A percentile compares a stretch with the other conserved stretches of the same genome.
Evolutionary conservation across 176 grass and related monocot species (phyloP).

Genomic region (Carex kokanica): DNA sequence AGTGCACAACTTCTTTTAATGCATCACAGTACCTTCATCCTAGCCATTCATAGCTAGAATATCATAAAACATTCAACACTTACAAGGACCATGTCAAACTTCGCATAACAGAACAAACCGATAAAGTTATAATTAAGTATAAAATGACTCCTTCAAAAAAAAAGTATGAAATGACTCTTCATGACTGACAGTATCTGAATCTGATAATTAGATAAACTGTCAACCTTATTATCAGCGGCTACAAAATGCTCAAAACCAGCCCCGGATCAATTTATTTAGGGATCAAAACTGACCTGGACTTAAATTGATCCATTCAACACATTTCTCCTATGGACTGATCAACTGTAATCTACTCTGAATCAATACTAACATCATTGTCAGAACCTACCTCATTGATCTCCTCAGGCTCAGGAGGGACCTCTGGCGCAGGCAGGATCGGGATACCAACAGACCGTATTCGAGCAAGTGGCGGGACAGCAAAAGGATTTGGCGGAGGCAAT

Average conservation of each 20-base stretch:
- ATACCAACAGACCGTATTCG: not conserved
- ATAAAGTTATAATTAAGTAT: not conserved
- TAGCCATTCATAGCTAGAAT: not conserved
- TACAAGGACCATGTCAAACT: not conserved
- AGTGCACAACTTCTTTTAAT: not conserved
- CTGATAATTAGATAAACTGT: not conserved
- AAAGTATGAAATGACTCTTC: not conserved
- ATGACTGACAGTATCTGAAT: not conserved
- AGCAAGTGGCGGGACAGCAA: slow-evolving; percentile 11
- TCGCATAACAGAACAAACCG: not conserved
- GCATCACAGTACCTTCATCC: not conserved
- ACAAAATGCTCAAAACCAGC: not conserved
- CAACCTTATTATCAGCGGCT: not conserved
- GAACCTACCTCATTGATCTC: slow-evolving; percentile 32
- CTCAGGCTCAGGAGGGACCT: slow-evolving; percentile 1
- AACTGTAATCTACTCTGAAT: not conserved
- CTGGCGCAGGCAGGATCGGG: not conserved
- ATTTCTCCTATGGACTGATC: not conserved
- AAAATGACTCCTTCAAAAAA: not conserved
- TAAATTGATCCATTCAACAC: not conserved
- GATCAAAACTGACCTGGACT: not conserved
- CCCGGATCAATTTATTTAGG: not conserved
- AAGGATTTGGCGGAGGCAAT: slow-evolving; percentile 9
- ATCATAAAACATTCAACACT: not conserved
- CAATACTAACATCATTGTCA: not conserved